Conservation (phyloP, 1,139 yeast species). For the Blastobotrys proliferans region DNA sequence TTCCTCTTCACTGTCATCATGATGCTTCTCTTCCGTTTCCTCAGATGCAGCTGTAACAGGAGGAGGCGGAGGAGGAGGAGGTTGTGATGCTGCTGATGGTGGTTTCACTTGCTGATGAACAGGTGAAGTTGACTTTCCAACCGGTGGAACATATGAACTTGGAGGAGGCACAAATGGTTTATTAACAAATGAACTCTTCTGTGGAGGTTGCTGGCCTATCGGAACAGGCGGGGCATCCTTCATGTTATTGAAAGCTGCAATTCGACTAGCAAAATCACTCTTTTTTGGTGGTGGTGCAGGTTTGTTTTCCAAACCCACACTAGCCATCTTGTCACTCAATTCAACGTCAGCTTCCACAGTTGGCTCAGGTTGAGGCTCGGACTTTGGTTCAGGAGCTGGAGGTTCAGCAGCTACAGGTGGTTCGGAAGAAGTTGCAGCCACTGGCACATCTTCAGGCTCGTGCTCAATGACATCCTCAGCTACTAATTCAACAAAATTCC, state of each 20-base stretch:
- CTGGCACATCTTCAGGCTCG: constrained; percentile 3
- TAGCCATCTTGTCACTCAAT: neutral
- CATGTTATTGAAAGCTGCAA: constrained; percentile 43
- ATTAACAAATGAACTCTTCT: constrained; percentile 36
- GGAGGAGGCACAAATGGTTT: constrained; percentile 41
- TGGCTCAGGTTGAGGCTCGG: constrained; percentile 8
- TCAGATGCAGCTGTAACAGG: neutral
- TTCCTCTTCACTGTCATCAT: constrained; percentile 38
- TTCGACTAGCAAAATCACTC: constrained; percentile 39
- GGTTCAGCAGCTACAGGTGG: neutral
- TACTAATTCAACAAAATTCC: constrained; percentile 62
- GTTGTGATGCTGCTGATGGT: constrained; percentile 14
- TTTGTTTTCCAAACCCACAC: neutral
- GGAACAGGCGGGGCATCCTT: constrained; percentile 42
- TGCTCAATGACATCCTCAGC: constrained; percentile 1
- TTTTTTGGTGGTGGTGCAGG: constrained; percentile 12
- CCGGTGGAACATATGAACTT: constrained; percentile 39
- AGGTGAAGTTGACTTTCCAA: constrained; percentile 16
- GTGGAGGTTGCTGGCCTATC: constrained; percentile 35
- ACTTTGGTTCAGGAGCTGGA: neutral
- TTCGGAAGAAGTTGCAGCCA: no score
- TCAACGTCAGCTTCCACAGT: neutral
- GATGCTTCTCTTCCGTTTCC: constrained; percentile 11
- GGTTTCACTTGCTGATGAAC: constrained; percentile 2
- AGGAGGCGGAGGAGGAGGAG: constrained; percentile 22